Conservation (phyloP, 176 grass and related monocot genomes). For the Tillandsia fasciculata region DNA sequence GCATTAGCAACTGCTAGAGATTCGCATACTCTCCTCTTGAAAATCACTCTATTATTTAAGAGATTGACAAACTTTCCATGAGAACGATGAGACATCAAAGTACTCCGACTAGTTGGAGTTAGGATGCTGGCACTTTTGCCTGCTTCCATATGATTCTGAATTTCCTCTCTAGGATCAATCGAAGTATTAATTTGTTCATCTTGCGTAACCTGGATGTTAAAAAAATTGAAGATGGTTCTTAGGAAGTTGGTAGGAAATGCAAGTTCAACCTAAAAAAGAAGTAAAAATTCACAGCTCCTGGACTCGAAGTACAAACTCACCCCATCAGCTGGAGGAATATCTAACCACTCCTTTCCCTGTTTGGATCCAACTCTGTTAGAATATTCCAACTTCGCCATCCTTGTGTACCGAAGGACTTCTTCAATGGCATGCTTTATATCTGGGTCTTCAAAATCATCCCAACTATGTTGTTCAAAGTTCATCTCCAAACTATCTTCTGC, state of each 20-base stretch:
- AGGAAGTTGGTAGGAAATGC: background rate
- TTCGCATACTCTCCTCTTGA: constrained; percentile 47
- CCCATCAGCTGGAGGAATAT: constrained; percentile 16
- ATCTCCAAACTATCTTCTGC: constrained; percentile 23
- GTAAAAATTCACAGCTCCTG: constrained; percentile 33
- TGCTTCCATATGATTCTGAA: constrained; percentile 18
- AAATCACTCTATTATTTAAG: constrained; percentile 32
- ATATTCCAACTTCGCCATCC: constrained; percentile 56
- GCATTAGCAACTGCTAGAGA: constrained; percentile 77
- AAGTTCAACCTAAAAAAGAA: constrained; percentile 1
- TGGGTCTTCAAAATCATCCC: constrained; percentile 77
- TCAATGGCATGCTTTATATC: constrained; percentile 74
- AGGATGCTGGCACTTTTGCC: constrained; percentile 22
- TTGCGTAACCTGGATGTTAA: constrained; percentile 28
- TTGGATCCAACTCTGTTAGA: constrained; percentile 29
- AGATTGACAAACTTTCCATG: constrained; percentile 36
- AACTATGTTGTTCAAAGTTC: constrained; percentile 35
- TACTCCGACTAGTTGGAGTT: constrained; percentile 25
- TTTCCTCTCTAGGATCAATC: constrained; percentile 23
- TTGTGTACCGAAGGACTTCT: constrained; percentile 73
- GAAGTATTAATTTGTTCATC: constrained; percentile 15
- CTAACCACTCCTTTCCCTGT: constrained; percentile 16
- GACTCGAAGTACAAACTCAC: constrained; percentile 18
- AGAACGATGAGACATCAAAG: constrained; percentile 16
- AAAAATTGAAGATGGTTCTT: constrained; percentile 1